Base-by-base conservation (phyloP, 1,284 basidiomycete species). In the Sanguinoderma infundibulare region DNA sequence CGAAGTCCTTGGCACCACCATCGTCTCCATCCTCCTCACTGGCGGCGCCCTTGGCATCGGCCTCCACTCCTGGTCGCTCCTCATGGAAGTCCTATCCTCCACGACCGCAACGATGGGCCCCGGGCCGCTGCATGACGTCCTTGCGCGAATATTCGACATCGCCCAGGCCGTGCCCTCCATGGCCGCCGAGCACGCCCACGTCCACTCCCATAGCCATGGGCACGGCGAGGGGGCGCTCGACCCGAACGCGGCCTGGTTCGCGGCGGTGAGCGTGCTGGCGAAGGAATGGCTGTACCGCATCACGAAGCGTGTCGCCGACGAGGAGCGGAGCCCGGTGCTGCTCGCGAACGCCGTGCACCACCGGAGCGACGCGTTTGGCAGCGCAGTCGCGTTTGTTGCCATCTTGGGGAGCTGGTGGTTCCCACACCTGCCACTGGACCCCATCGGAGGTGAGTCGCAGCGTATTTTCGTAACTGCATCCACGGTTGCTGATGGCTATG, bases 171-270 rank as follows among this genome's bases (percentile, higher is more conserved):
- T 87, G 5, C 86, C 87, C 2, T 73, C 73, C 10, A 66, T 70
- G 32, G 71, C 78, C 36, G 53, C 77, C 62, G 83, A 76, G 59
- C 80, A 77, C 60, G 75, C 78, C 8, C 90, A 92, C 69, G 79
- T 79, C 14, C 90, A 91, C 69, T 76, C 46, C 5, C 91, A 93
- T 68, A 79, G 50, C 6, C 91, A 93, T 68, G 79, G 77, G 14
- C 79, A 86, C 62, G 77, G 59, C 1, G 52, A 55, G 6, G 64
- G 62, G n/a, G 53, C 73, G n/a, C 84, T 98, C 5, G 96, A 98
- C 74, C 92, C 95, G 17, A 96, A 98, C 70, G 97, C 98, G 20
- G 95, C 96, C 52, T 98, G 96, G 95, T 97, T 98, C 70, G 97
- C 97, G 1, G 86, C 89, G 0, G 74, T 89, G 35, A 90, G 91